phyloP scores from a whole-genome alignment of 116 monocot genomes.

The Trichopus zeylanicus region DNA sequence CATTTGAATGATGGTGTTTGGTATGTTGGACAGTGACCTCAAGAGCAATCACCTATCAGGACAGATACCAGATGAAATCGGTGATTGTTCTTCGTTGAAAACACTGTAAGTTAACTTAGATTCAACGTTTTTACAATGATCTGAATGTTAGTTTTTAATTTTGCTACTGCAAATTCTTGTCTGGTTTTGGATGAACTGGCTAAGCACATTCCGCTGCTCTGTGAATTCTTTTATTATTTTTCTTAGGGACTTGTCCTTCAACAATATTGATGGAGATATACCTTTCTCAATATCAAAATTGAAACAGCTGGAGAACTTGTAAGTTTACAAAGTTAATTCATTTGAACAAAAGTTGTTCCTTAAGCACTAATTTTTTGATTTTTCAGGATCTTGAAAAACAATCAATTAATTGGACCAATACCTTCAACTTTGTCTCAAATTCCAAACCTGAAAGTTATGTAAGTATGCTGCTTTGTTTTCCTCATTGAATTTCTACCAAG shows the following conservation, averaged over 20 bases:
- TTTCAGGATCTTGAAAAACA: slow-evolving; percentile 80
- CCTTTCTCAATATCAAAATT: slow-evolving; percentile 91
- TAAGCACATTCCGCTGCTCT: background rate
- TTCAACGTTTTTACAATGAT: too few relatives aligned
- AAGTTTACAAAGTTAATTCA: slow-evolving; percentile 9
- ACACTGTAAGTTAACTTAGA: slow-evolving; percentile 68
- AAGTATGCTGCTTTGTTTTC: slow-evolving; percentile 6
- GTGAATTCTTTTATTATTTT: background rate
- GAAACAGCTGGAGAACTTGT: slow-evolving; percentile 81
- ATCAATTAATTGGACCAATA: slow-evolving; percentile 74
- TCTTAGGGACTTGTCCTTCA: slow-evolving; percentile 76
- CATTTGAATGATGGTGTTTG: background rate
- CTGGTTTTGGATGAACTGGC: too few relatives aligned
- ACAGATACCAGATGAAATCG: slow-evolving; percentile 97
- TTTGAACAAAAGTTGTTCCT: background rate
- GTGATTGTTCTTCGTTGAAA: slow-evolving; percentile 64
- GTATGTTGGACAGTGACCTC: slow-evolving; percentile 44
- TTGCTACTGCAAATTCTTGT: too few relatives aligned
- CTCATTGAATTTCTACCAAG: background rate
- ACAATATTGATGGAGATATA: slow-evolving; percentile 82
- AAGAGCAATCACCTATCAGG: slow-evolving; percentile 64
- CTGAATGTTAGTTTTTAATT: too few relatives aligned
- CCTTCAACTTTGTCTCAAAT: slow-evolving; percentile 96
- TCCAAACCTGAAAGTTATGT: slow-evolving; percentile 85
- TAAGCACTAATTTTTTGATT: background rate